A percentile compares a stretch with the other conserved stretches of the same genome.
phyloP scores from a whole-genome alignment of 768 basidiomycete species.

The Fistulinella prunicolor region DNA sequence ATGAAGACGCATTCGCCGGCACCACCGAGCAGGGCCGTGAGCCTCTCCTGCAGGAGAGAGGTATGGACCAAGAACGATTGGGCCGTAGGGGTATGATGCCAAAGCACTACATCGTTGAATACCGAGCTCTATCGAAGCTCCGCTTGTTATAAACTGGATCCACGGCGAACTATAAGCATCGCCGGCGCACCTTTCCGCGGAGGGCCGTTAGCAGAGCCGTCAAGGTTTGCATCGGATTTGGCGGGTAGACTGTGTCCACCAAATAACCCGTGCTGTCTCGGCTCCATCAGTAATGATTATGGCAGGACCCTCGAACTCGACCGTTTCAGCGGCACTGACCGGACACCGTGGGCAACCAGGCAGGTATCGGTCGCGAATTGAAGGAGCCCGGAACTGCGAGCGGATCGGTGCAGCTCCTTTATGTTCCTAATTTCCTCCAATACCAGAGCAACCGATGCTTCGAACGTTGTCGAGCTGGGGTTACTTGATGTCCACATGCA shows the following conservation, averaged over 20 bases:
- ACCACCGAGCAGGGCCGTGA: constrained; percentile 4
- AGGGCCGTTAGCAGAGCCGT: constrained; percentile 37
- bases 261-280: constrained; percentile 41
- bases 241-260: constrained; percentile 44
- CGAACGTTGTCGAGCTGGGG: constrained; percentile 4
- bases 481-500: no score
- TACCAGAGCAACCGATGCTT: constrained; percentile 21
- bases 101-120: constrained; percentile 43
- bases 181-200: constrained; percentile 34
- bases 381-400: constrained; percentile 11
- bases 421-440: constrained; percentile 8
- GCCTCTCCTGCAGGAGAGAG: constrained; percentile 13
- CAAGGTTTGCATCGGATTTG: constrained; percentile 34
- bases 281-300: background rate
- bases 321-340: constrained; percentile 30
- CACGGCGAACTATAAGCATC: constrained; percentile 12
- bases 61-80: constrained; percentile 59
- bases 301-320: background rate
- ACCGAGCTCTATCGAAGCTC: constrained; percentile 6
- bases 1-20: constrained; percentile 16
- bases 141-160: background rate
- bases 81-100: constrained; percentile 43
- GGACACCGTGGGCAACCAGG: constrained; percentile 40
- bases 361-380: constrained; percentile 41
- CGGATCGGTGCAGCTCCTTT: constrained; percentile 6